Evolutionary conservation across 2,329 filamentous ascomycete genomes (phyloP).

Genomic region (Cordyceps militaris): DNA sequence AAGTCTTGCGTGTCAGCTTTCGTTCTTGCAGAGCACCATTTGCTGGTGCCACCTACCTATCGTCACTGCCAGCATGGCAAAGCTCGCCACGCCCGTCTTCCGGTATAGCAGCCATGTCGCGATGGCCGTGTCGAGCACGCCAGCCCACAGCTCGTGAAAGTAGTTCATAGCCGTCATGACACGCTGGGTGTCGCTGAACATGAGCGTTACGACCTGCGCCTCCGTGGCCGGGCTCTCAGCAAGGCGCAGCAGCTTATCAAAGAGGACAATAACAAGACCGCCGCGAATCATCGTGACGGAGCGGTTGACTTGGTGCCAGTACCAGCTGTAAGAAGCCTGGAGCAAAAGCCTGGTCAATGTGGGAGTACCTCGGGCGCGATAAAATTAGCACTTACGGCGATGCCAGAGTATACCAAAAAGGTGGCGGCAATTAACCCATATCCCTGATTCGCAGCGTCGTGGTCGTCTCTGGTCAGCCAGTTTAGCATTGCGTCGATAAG

Average conservation of each 20-base stretch:
- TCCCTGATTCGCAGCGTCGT: not conserved
- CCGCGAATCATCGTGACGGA: slow-evolving; percentile 3
- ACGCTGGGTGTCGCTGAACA: slow-evolving; percentile 2
- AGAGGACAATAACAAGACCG: not conserved
- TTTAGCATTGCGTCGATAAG: not conserved
- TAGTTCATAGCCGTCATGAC: slow-evolving; percentile 8
- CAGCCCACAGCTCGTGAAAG: slow-evolving; percentile 5
- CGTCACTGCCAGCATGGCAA: not conserved
- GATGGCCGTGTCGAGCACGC: not conserved
- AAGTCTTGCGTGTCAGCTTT: not conserved
- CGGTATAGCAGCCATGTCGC: slow-evolving; percentile 1
- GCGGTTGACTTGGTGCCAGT: slow-evolving; percentile 3
- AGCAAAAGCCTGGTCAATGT: not conserved
- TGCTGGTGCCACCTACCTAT: not conserved
- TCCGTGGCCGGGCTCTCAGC: not conserved
- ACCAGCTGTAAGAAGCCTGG: slow-evolving; percentile 2
- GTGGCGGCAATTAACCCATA: slow-evolving; percentile 3
- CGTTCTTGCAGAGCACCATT: not conserved
- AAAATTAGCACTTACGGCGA: not conserved
- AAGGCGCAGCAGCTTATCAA: slow-evolving; percentile 1
- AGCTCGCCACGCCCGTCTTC: not conserved
- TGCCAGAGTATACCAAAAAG: slow-evolving; percentile 1
- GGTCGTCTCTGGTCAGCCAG: not conserved
- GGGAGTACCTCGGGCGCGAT: too few relatives aligned
- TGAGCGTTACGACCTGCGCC: not conserved